Evolutionary conservation across 1,284 basidiomycete genomes (phyloP), one percentile per base, ranked within the genome.

Genomic region (Ustilago esculenta): DNA sequence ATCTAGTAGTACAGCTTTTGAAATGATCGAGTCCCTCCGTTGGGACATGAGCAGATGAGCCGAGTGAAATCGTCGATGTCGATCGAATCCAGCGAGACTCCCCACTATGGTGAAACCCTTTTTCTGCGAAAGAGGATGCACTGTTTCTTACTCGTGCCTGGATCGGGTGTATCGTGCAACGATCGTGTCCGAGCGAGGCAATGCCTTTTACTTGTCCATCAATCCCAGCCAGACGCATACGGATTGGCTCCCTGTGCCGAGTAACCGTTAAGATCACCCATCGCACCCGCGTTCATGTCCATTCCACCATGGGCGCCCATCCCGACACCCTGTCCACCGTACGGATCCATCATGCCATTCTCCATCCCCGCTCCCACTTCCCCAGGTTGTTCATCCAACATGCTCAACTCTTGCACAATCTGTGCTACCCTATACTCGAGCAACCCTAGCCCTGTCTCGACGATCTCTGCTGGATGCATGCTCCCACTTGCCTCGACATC

Each of bases 401-500:
- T 61, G 27, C 78, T 79, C 33, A 81, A 42, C 50, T 79, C 79
- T 35, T 80, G 79, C 12, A 81, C 74, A 27, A 81, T 77, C 55
- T 80, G 73, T 15, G 80, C 79, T 14, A 77, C 77, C 21, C 70
- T 49, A 40, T 73, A 73, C 49, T 80, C 76, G 23, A 81, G 58
- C 35, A 81, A 57, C 3, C 73, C 60, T 27, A 81, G 59, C 4
- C 72, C 79, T 8, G 75, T 76, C 55, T 78, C 71, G 0, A 81
- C 75, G 21, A 81, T 78, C 57, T 81, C 80, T 2, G 68, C 73
- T 0, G 80, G 79, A 17, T 69, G 72, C 75, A 81, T 73, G 20
- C 58, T 68, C 2, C 80, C 80, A 48, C 69, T 69, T 2, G 74
- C 71, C 57, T 81, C 80, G 3, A 81, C 80, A 37, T 81, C 77